Percentiles rank a stretch among this genome's conserved stretches.
phyloP scores from a whole-genome alignment of 2,329 filamentous ascomycete species.

The Xylaria sp. region DNA sequence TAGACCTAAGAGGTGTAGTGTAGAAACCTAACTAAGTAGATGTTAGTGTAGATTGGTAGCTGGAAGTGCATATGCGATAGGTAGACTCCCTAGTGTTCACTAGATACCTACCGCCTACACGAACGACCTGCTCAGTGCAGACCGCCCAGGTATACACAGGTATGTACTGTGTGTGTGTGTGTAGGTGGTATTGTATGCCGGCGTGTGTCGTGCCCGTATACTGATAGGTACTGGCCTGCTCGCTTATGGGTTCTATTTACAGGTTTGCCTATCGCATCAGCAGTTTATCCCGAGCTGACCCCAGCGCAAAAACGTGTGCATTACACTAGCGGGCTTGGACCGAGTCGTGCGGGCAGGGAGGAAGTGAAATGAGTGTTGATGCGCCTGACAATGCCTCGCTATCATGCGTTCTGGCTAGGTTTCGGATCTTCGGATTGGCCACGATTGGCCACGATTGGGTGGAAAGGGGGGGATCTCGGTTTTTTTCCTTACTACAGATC shows the following conservation, averaged over 20 bases:
- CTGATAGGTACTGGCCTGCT: conserved; percentile 14
- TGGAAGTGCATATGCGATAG: not conserved
- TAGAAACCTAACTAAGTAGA: not conserved
- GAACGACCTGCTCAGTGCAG: not conserved
- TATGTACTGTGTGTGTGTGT: not conserved
- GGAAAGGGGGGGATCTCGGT: conserved; percentile 11
- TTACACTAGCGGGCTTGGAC: conserved; percentile 15
- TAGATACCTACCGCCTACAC: not conserved
- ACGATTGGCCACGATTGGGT: conserved; percentile 14
- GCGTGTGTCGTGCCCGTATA: not conserved
- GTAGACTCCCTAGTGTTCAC: not conserved
- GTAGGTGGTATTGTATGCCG: not conserved
- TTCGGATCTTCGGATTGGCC: conserved; percentile 16
- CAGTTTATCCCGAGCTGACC: conserved; percentile 24
- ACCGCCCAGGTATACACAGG: not conserved
- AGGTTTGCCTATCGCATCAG: conserved; percentile 19
- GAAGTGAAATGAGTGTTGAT: conserved; percentile 25
- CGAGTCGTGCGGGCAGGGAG: not conserved
- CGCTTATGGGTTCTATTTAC: conserved; percentile 32
- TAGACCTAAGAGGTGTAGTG: not conserved
- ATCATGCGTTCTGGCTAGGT: conserved; percentile 8
- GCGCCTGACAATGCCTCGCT: conserved; percentile 13
- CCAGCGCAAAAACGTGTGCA: conserved; percentile 31
- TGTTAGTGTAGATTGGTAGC: not conserved
- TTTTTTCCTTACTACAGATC: conserved; percentile 30